A percentile compares a stretch with the other conserved stretches of the same genome.
These are phyloP conservation scores for Gnaphalium uliginosum DNA, from an alignment of 129 eudicot genomes.

Conservation along the genomic window DNA sequence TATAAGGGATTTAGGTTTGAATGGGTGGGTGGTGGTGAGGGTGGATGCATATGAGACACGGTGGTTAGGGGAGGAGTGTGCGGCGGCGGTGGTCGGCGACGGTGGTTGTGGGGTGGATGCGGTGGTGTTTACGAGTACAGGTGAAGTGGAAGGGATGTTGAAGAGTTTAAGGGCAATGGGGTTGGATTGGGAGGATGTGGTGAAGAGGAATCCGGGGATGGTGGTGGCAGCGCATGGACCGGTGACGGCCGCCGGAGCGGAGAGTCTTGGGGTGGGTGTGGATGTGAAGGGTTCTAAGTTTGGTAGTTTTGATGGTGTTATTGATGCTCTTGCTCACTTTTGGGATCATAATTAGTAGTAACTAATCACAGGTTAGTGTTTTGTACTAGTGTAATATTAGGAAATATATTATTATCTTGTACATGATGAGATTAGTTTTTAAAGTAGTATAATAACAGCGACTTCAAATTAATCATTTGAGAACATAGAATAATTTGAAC, in stretches of 20 bases:
- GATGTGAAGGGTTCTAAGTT: constrained; percentile 73
- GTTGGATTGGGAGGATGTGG: constrained; percentile 59
- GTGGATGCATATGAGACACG: constrained; percentile 76
- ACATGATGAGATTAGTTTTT: no score
- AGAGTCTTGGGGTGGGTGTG: constrained; percentile 64
- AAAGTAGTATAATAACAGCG: no score
- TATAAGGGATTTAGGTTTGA: constrained; percentile 38
- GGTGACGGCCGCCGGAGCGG: constrained; percentile 87
- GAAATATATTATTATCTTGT: no score
- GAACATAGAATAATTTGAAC: no score
- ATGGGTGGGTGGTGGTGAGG: constrained; percentile 70
- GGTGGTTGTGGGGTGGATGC: constrained; percentile 60
- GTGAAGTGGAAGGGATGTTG: constrained; percentile 85
- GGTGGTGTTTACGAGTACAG: constrained; percentile 73
- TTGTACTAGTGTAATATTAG: no score
- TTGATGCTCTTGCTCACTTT: constrained; percentile 64
- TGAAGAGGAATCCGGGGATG: constrained; percentile 57
- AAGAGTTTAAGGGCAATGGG: constrained; percentile 76
- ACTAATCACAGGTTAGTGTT: no score
- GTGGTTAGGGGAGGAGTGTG: constrained; percentile 65
- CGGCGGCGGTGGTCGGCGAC: constrained; percentile 39
- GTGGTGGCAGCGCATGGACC: constrained; percentile 94
- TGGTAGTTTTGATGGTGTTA: constrained; percentile 78
- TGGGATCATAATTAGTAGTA: constrained; percentile 29
- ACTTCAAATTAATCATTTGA: no score